A percentile compares a stretch with the other conserved stretches of the same genome.
Conservation (phyloP, 768 basidiomycete genomes). For the Lactifluus volemus region DNA sequence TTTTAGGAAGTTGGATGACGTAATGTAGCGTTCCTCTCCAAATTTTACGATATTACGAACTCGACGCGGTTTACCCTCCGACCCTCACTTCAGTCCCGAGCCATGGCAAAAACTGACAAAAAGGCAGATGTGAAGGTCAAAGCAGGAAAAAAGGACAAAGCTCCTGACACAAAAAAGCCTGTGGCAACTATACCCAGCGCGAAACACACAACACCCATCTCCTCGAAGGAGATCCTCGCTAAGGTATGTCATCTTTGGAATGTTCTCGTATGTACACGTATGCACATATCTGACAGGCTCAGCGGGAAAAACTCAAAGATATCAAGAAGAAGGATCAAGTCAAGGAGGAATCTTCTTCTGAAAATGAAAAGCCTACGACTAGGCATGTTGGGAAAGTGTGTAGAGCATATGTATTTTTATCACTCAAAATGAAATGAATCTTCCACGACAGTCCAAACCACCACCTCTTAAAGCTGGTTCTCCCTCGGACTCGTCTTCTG, state of each 20-base stretch:
- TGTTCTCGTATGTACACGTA: not conserved
- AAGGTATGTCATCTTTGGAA: constrained; percentile 24
- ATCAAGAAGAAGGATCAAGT: constrained; percentile 21
- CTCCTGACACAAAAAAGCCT: constrained; percentile 26
- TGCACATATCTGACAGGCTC: not conserved
- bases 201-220: constrained; percentile 25
- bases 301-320: constrained; percentile 16
- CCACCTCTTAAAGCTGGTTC: constrained; percentile 21
- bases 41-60: constrained; percentile 1
- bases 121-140: constrained; percentile 30
- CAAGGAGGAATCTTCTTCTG: constrained; percentile 26
- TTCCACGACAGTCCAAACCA: constrained; percentile 26
- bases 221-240: constrained; percentile 36
- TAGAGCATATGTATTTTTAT: not conserved
- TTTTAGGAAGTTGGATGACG: not conserved
- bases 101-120: constrained; percentile 26
- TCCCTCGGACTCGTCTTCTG: constrained; percentile 14
- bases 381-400: constrained; percentile 9
- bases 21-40: not conserved
- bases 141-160: constrained; percentile 29
- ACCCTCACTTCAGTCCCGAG: constrained; percentile 7
- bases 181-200: constrained; percentile 11
- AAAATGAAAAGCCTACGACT: constrained; percentile 34
- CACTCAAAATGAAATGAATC: not conserved
- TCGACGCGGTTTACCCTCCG: constrained; percentile 19